Base-by-base conservation (phyloP, 495 filamentous ascomycete species). In the Choiromyces venosus region DNA sequence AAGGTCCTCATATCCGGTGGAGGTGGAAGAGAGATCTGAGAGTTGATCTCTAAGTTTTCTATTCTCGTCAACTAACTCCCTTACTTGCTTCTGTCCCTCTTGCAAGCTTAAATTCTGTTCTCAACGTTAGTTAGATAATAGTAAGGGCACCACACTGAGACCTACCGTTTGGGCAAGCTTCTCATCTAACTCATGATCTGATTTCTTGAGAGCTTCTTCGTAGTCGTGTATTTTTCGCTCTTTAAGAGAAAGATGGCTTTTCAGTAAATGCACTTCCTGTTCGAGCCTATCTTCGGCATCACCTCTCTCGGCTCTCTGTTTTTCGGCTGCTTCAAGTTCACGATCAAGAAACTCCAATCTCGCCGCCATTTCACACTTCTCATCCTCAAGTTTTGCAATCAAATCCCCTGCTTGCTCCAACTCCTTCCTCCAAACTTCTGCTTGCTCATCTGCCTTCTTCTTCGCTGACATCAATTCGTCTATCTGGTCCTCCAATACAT, bases 1-100 rank as follows among this genome's bases (percentile, higher is more conserved):
- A 68, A 97, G 87, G 79, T 97, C 95, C 81, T 98, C 95, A 74
- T 96, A 99, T 76, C 91, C 89, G 0, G 94, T 96, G 0, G 95
- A 98, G 0, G 96, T 98, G 36, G 91, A 88, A 3, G 95, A 94
- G 14, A 99, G 86, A 76, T 97, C 91, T 0, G 90, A 87, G 52
- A 99, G 87, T 76, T 97, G 93, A 73, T 94, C 88, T 19, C 94
- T 88, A 38, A 96, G 87, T n/a, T 91, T 88, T 19, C 88, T 88
- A 78, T 98, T 96, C 75, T 98, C 94, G 9, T 88, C 90, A 5
- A 88, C 76, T 7, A 97, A 86, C 37, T 95, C 92, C 52, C 89
- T 89, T 25, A 81, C 70, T 65, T 81, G 79, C 66, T 81, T 79
- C 39, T 81, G 79, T 25, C 72, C 74, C 7, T 64, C 69, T 68